Evolutionary conservation across 495 filamentous ascomycete genomes (phyloP).

Genomic region (Hyaloscypha bicolor): DNA sequence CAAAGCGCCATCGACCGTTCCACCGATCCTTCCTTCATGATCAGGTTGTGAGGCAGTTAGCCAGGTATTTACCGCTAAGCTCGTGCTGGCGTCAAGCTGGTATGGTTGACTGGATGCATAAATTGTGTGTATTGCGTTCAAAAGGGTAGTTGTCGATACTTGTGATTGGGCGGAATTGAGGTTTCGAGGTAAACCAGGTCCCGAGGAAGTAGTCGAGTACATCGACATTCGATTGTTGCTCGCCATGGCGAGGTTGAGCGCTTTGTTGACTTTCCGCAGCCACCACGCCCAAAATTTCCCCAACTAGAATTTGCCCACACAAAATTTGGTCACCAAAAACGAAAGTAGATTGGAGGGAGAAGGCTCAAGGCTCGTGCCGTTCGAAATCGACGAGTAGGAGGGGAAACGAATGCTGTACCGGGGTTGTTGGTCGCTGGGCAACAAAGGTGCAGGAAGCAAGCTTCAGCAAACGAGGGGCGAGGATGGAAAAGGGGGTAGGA

Average conservation of each 20-base stretch:
- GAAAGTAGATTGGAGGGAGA: neutral
- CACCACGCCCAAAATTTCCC: neutral
- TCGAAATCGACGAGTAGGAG: neutral
- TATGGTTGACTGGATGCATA: slow-evolving; percentile 83
- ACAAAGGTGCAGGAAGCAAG: slow-evolving; percentile 22
- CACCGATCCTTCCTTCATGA: slow-evolving; percentile 67
- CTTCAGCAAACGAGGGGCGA: neutral
- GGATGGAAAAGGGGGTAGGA: neutral
- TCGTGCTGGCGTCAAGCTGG: slow-evolving; percentile 85
- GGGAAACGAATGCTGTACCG: slow-evolving; percentile 19
- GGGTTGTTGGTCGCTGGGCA: slow-evolving; percentile 27
- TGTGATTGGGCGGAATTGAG: slow-evolving; percentile 62
- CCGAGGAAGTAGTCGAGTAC: slow-evolving; percentile 76
- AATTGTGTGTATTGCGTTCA: slow-evolving; percentile 88
- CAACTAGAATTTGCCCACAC: neutral
- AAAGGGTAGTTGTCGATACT: slow-evolving; percentile 87
- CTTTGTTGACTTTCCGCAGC: slow-evolving; percentile 22
- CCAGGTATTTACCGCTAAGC: slow-evolving; percentile 95
- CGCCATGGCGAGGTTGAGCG: slow-evolving; percentile 55
- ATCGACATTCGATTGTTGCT: slow-evolving; percentile 76
- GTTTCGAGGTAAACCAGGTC: slow-evolving; percentile 57
- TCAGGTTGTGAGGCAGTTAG: slow-evolving; percentile 70
- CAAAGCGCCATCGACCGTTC: slow-evolving; percentile 77
- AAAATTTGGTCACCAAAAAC: neutral
- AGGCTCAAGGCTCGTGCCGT: neutral